These are phyloP conservation scores for Immersiporthe knoxdaviesiana DNA, from an alignment of 2,329 filamentous ascomycete species.

Conservation along the genomic window DNA sequence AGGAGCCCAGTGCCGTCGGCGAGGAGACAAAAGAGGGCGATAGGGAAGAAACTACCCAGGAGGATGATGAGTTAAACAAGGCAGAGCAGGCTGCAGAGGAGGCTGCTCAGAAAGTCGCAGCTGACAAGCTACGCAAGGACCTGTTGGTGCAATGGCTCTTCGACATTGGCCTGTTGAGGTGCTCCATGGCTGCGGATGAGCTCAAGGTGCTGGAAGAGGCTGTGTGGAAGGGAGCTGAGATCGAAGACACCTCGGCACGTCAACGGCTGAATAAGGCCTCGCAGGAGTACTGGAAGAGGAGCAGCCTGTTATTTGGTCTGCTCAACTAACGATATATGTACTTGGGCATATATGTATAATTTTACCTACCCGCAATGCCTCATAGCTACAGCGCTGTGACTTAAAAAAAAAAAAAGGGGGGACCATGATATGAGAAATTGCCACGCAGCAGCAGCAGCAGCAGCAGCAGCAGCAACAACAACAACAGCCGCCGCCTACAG, in stretches of 20 bases:
- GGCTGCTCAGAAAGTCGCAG: slow-evolving; percentile 25
- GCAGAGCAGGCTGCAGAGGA: slow-evolving; percentile 29
- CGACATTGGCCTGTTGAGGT: slow-evolving; percentile 57
- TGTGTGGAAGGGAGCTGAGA: slow-evolving; percentile 48
- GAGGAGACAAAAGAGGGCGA: slow-evolving; percentile 23
- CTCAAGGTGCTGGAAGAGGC: slow-evolving; percentile 52
- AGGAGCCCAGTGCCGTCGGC: slow-evolving; percentile 4
- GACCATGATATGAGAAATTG: neutral
- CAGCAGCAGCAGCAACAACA: too few species aligned
- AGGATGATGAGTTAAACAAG: slow-evolving; percentile 26
- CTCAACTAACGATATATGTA: slow-evolving; percentile 50
- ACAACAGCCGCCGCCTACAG: slow-evolving; percentile 59
- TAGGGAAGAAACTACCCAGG: slow-evolving; percentile 20
- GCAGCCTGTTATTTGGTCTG: slow-evolving; percentile 79
- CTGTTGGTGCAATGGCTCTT: slow-evolving; percentile 64
- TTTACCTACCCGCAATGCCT: slow-evolving; percentile 18
- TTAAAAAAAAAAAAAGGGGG: slow-evolving; percentile 18
- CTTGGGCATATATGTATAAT: neutral
- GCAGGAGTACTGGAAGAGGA: slow-evolving; percentile 81
- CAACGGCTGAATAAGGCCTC: slow-evolving; percentile 65
- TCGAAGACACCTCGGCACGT: slow-evolving; percentile 53
- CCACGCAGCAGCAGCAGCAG: neutral
- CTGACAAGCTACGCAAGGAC: slow-evolving; percentile 44
- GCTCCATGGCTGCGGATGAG: slow-evolving; percentile 33
- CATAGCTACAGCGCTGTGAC: slow-evolving; percentile 14